Percentiles rank a stretch among this genome's conserved stretches.
These are phyloP conservation scores for Sordariomycetes sp. DNA, from an alignment of 2,329 filamentous ascomycete genomes.

Conservation along the genomic window DNA sequence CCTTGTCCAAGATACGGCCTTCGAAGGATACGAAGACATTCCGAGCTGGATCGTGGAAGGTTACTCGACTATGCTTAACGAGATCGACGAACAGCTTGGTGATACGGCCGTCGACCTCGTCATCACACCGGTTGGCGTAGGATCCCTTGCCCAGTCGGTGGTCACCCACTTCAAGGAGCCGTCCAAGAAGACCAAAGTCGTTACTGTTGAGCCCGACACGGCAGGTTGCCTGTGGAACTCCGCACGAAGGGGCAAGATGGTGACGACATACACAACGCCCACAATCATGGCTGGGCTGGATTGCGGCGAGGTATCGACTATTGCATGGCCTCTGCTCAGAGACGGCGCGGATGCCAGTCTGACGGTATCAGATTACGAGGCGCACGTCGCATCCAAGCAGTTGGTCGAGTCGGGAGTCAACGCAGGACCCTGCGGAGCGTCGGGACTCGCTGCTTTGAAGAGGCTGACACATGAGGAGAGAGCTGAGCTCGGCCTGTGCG, in stretches of 20 bases:
- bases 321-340: constrained; percentile 53
- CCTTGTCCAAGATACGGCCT: constrained; percentile 61
- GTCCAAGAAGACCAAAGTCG: constrained; percentile 25
- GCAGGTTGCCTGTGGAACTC: constrained; percentile 50
- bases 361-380: constrained; percentile 52
- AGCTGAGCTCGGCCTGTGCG: constrained; percentile 23
- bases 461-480: constrained; percentile 29
- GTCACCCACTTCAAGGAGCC: constrained; percentile 51
- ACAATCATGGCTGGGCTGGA: constrained; percentile 71
- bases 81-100: constrained; percentile 52
- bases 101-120: constrained; percentile 32
- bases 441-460: constrained; percentile 46
- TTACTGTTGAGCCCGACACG: constrained; percentile 62
- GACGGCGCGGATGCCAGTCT: constrained; percentile 50
- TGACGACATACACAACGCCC: constrained; percentile 41
- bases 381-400: constrained; percentile 47
- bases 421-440: constrained; percentile 55
- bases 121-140: constrained; percentile 62
- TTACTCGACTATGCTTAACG: constrained; percentile 63
- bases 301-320: constrained; percentile 58
- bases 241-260: constrained; percentile 35
- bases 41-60: constrained; percentile 71
- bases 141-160: constrained; percentile 63
- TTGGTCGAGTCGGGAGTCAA: constrained; percentile 36
- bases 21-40: constrained; percentile 56